Base-by-base conservation (phyloP, 1,284 basidiomycete genomes). In the Ceratobasidium sp. region DNA sequence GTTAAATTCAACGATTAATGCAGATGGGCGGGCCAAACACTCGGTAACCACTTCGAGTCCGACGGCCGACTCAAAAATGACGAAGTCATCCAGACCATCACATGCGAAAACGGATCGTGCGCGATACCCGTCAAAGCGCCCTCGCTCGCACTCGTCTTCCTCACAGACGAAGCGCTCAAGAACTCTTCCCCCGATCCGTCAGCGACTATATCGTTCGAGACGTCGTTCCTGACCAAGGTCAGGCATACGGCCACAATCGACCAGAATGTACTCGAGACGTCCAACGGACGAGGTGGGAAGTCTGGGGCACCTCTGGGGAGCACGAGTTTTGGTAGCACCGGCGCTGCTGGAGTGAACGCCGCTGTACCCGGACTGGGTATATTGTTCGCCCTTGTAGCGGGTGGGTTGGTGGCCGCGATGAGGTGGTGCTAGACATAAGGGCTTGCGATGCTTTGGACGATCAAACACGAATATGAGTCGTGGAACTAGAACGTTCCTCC, bases 71-170 rank as follows among this genome's bases (percentile, higher is more conserved):
- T 90, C 13, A 84, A 86, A 64, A 91, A 91, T 38, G 81, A 83
- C 0, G 84, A 89, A 44, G 82, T 86, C 56, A 87, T 93, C 5
- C 83, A 87, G 70, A 89, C 88, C 0, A 87, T 93, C 38, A 77
- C 83, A 3, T 94, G 93, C 84, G 84, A 87, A 80, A 82, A 84
- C 38, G 80, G 82, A 6, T 84, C 86, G 77, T 95, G 94, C 84
- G 80, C 83, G 9, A 86, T 95, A 77, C 86, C 85, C 1, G 90
- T 95, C 33, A 89, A 89, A 20, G 93, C 93, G 1, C 93, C 94
- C 0, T 89, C 89, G 12, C 89, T 90, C 76, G 93, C 92, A 4
- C 86, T 95, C 68, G 92, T 95, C 33, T 94, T 92, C 87, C 85
- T 95, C 65, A 86, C 85, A 20, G 84, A 87, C 48, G 83, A 83